phyloP scores from a whole-genome alignment of 148 eudicot species.

The Arctostaphylos glauca region DNA sequence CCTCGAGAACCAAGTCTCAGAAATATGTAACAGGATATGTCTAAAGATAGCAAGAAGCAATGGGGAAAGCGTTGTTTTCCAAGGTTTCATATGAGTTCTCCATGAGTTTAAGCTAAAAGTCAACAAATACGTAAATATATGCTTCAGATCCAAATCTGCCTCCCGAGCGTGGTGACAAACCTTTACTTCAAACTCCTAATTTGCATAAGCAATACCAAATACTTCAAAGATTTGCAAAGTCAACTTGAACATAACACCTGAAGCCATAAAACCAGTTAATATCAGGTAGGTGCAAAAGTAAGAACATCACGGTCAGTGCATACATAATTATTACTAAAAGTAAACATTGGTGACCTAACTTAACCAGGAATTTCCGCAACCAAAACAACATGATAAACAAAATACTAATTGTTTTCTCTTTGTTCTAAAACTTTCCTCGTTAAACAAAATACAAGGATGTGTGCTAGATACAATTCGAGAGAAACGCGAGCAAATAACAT shows the following conservation, averaged over 20 bases:
- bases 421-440: not conserved
- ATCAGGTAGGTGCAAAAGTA: not conserved
- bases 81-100: slow-evolving; percentile 13
- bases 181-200: not conserved
- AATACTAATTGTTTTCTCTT: not conserved
- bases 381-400: not conserved
- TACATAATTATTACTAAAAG: not conserved
- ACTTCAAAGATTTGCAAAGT: slow-evolving; percentile 3
- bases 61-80: not conserved
- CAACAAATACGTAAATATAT: not conserved
- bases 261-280: not conserved
- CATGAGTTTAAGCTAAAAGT: slow-evolving; percentile 13
- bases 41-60: slow-evolving; percentile 6
- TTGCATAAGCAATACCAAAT: not conserved
- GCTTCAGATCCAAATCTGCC: slow-evolving; percentile 15
- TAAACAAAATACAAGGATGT: not conserved
- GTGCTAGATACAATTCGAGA: not conserved
- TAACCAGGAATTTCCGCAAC: not conserved
- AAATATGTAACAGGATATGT: not conserved
- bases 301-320: not conserved
- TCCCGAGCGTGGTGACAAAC: not conserved
- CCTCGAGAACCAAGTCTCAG: slow-evolving; percentile 7
- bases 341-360: not conserved
- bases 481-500: not conserved
- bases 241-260: slow-evolving; percentile 12